phyloP scores from a whole-genome alignment of 169 alveolate species.

The Condylostoma magnum region DNA sequence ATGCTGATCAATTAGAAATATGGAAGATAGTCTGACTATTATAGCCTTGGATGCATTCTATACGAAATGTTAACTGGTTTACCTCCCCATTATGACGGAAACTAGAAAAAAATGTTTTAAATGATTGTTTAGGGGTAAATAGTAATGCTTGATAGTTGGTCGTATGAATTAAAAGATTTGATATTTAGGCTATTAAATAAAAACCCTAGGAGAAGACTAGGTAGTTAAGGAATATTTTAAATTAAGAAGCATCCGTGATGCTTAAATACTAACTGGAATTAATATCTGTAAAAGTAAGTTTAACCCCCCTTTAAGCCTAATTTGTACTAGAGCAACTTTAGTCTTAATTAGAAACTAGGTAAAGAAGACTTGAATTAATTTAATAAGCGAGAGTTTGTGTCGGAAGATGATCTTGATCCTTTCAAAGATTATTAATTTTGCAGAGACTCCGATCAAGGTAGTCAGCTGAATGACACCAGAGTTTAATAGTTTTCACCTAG shows the following conservation, averaged over 20 bases:
- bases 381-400: too few relatives aligned
- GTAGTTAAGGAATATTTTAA: constrained; percentile 46
- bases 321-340: constrained; percentile 17
- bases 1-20: constrained; percentile 71
- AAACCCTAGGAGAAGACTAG: constrained; percentile 52
- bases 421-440: too few relatives aligned
- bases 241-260: constrained; percentile 59
- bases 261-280: constrained; percentile 34
- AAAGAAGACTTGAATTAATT: too few relatives aligned
- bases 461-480: too few relatives aligned
- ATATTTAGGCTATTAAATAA: constrained; percentile 44
- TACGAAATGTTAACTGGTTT: constrained; percentile 82
- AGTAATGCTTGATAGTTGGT: not conserved
- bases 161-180: constrained; percentile 17
- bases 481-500: too few relatives aligned
- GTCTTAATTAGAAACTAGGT: too few relatives aligned
- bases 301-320: constrained; percentile 63
- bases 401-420: too few relatives aligned
- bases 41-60: constrained; percentile 79
- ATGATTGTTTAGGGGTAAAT: constrained; percentile 11
- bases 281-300: constrained; percentile 34
- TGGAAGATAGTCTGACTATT: constrained; percentile 75
- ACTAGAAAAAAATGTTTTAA: constrained; percentile 19
- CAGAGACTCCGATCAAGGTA: too few relatives aligned
- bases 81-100: constrained; percentile 80